phyloP scores from a whole-genome alignment of 2,329 filamentous ascomycete species.

The Trichophyton mentagrophytes region DNA sequence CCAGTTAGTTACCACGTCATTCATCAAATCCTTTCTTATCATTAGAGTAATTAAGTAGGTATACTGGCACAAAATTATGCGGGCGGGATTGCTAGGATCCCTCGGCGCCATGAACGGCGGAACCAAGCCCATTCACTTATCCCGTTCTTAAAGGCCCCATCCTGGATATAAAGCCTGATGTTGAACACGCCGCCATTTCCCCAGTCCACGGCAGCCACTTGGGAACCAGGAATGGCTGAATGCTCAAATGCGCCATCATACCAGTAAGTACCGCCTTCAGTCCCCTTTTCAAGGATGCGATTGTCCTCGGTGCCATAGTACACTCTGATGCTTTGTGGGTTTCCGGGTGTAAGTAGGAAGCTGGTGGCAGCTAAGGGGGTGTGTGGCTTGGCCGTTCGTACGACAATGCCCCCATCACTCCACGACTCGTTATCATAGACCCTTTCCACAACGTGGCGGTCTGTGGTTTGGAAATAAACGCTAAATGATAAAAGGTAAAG shows the following conservation, averaged over 20 bases:
- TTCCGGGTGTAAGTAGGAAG: not conserved
- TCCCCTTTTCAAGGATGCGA: not conserved
- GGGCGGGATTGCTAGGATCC: not conserved
- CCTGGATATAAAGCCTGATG: conserved; percentile 1
- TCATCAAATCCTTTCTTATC: not conserved
- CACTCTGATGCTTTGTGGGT: not conserved
- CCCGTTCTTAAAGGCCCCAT: not conserved
- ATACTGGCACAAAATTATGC: not conserved
- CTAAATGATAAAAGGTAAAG: not conserved
- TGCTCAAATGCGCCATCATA: conserved; percentile 1
- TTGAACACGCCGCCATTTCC: not conserved
- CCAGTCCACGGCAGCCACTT: not conserved
- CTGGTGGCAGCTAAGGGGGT: conserved; percentile 1
- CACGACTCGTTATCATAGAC: not conserved
- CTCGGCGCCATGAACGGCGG: not conserved
- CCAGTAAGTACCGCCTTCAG: not conserved
- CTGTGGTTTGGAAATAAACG: not conserved
- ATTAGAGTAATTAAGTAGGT: not conserved
- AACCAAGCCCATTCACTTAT: not conserved
- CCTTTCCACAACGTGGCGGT: not conserved
- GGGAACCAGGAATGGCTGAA: not conserved
- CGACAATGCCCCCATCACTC: not conserved
- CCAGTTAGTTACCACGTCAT: no score
- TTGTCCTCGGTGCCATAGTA: conserved; percentile 1
- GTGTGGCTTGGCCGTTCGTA: not conserved